phyloP scores from a whole-genome alignment of 2,329 filamentous ascomycete species.

The Delphinella strobiligena region DNA sequence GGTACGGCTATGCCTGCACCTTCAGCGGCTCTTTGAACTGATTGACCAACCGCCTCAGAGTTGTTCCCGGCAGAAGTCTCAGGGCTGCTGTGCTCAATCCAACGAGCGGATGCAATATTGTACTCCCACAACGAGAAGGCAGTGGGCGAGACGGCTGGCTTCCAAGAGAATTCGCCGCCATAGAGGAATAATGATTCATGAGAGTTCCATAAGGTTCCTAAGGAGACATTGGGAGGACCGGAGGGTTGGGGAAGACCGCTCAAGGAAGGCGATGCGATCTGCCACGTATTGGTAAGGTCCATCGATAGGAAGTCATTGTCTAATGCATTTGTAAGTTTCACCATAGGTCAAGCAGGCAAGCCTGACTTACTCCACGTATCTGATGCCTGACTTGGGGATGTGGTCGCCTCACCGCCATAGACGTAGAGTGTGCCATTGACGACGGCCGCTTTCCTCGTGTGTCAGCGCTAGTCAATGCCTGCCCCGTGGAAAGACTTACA shows the following conservation, averaged over 20 bases:
- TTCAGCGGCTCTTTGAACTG: slow-evolving; percentile 59
- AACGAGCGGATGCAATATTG: slow-evolving; percentile 44
- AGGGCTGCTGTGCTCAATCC: slow-evolving; percentile 52
- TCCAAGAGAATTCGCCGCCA: slow-evolving; percentile 61
- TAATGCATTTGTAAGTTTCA: slow-evolving; percentile 17
- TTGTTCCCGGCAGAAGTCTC: slow-evolving; percentile 52
- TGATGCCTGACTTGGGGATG: slow-evolving; percentile 41
- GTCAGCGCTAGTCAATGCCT: slow-evolving; percentile 26
- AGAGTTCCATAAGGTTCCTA: slow-evolving; percentile 68
- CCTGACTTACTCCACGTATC: slow-evolving; percentile 55
- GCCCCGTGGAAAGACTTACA: slow-evolving; percentile 28
- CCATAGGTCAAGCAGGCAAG: slow-evolving; percentile 9
- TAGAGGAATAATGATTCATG: slow-evolving; percentile 60
- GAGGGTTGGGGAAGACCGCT: slow-evolving; percentile 51
- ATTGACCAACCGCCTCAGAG: slow-evolving; percentile 42
- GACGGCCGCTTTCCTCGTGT: no score
- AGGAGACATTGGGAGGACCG: slow-evolving; percentile 58
- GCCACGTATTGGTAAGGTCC: slow-evolving; percentile 64
- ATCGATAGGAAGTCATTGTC: slow-evolving; percentile 61
- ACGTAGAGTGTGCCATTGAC: slow-evolving; percentile 67
- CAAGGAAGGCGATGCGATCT: slow-evolving; percentile 50
- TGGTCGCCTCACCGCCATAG: slow-evolving; percentile 58
- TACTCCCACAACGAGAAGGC: slow-evolving; percentile 60
- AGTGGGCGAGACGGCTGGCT: slow-evolving; percentile 43
- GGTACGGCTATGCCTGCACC: slow-evolving; percentile 61